These are phyloP conservation scores for Diaporthe sp. DNA, from an alignment of 2,329 filamentous ascomycete species.

Conservation along the genomic window DNA sequence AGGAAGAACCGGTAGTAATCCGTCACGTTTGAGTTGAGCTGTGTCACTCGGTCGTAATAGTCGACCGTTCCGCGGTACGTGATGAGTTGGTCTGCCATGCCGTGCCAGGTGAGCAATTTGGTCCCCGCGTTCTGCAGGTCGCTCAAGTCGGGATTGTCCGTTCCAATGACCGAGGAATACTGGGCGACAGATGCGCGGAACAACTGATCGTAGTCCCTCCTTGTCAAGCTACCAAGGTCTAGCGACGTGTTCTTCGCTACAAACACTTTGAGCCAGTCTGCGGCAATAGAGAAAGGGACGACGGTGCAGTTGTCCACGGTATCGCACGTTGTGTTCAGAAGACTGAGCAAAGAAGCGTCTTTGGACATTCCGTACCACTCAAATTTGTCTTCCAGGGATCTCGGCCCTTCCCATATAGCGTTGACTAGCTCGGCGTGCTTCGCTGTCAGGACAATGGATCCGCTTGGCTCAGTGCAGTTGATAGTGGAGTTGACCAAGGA, in stretches of 20 bases:
- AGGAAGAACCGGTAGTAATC: constrained; percentile 66
- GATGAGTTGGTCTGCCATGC: constrained; percentile 55
- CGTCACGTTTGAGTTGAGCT: constrained; percentile 56
- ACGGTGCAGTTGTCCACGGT: constrained; percentile 12
- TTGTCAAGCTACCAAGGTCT: background rate
- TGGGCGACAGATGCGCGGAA: constrained; percentile 24
- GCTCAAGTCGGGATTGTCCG: constrained; percentile 43
- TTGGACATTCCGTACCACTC: constrained; percentile 33
- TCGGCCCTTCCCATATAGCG: constrained; percentile 17
- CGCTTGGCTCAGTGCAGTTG: constrained; percentile 43
- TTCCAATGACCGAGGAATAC: constrained; percentile 24
- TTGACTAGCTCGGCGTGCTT: constrained; percentile 31
- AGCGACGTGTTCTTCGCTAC: constrained; percentile 25
- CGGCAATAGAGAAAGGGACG: background rate
- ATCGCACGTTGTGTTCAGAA: background rate
- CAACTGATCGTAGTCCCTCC: background rate
- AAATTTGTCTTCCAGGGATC: background rate
- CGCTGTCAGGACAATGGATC: constrained; percentile 8
- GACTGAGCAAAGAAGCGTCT: background rate
- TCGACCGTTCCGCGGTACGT: constrained; percentile 48
- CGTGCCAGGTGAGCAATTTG: constrained; percentile 61
- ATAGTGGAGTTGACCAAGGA: constrained; percentile 44
- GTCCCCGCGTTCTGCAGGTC: constrained; percentile 52
- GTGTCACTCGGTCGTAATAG: constrained; percentile 52
- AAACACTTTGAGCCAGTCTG: constrained; percentile 29